Conservation (phyloP, 169 alveolate genomes). For the Babesia caballi region DNA sequence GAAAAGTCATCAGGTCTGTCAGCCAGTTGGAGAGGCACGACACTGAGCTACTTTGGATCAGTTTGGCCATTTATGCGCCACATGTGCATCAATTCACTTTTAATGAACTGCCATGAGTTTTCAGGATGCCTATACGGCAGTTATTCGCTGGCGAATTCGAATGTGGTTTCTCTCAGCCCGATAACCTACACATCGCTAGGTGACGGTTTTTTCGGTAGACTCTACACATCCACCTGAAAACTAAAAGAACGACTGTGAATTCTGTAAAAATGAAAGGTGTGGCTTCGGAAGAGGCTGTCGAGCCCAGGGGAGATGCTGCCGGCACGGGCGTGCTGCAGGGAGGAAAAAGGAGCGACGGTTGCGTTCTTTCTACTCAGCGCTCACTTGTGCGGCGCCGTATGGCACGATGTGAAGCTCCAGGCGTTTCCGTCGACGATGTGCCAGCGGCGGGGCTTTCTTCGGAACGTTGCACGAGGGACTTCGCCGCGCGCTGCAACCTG, state of each 20-base stretch:
- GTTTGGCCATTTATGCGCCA: no score
- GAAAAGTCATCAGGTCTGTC: no score
- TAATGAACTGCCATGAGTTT: no score
- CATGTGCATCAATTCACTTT: no score
- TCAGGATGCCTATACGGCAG: no score
- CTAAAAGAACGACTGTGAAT: neutral
- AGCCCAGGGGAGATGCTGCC: neutral
- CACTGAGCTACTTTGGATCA: no score
- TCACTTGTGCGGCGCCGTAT: neutral
- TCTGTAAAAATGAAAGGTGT: neutral
- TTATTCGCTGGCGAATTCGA: no score
- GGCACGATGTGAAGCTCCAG: neutral
- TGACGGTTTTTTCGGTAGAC: no score
- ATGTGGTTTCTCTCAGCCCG: no score
- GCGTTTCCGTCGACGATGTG: neutral
- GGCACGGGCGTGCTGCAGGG: neutral
- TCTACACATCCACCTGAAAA: neutral
- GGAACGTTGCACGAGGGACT: conserved; percentile 34
- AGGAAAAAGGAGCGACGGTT: conserved; percentile 2
- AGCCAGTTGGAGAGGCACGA: no score
- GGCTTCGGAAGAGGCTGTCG: neutral
- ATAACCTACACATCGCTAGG: conserved; percentile 9
- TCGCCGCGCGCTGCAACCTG: conserved; percentile 14
- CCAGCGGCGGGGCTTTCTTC: conserved; percentile 54
- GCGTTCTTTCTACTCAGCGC: neutral